Percentiles rank a stretch among this genome's conserved stretches.
Evolutionary conservation across 345 rosid genomes (phyloP).

Genomic region (Noccaea bulbosa): DNA sequence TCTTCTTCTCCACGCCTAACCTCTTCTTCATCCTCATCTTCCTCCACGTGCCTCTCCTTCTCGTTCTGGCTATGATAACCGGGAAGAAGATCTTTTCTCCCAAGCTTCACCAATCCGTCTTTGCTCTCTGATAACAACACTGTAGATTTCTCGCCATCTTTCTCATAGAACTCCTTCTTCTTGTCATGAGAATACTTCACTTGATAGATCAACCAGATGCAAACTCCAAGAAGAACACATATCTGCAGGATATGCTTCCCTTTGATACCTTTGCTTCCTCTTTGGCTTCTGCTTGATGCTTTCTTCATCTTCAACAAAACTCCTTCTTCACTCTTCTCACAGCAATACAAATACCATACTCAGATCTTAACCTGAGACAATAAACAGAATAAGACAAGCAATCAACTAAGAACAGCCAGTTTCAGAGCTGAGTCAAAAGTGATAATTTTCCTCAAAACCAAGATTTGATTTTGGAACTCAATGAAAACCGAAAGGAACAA

Average conservation of each 20-base stretch:
- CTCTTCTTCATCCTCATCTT: slow-evolving; percentile 48
- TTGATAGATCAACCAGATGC: slow-evolving; percentile 88
- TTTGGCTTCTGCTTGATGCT: slow-evolving; percentile 60
- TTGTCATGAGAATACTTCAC: slow-evolving; percentile 91
- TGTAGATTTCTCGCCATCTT: slow-evolving; percentile 46
- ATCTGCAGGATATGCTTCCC: slow-evolving; percentile 78
- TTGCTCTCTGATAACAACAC: slow-evolving; percentile 34
- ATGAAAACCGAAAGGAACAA: slow-evolving; percentile 3
- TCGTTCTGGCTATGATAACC: slow-evolving; percentile 48
- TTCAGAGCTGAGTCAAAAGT: not conserved
- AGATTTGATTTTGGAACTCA: not conserved
- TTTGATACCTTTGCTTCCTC: slow-evolving; percentile 71
- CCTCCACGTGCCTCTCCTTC: slow-evolving; percentile 54
- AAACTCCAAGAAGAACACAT: slow-evolving; percentile 72
- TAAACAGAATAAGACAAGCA: slow-evolving; percentile 24
- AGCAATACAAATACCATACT: slow-evolving; percentile 35
- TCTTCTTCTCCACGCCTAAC: too few relatives aligned
- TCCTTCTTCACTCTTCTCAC: not conserved
- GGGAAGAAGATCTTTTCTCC: slow-evolving; percentile 77
- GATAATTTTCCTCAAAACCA: not conserved
- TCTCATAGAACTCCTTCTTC: slow-evolving; percentile 73
- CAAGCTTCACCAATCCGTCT: slow-evolving; percentile 53
- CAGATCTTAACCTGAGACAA: slow-evolving; percentile 17
- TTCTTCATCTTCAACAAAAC: slow-evolving; percentile 57
- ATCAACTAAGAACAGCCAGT: not conserved